Base-by-base conservation (phyloP, 371 early-diverging fungal species). In the Batkoa obscura region DNA sequence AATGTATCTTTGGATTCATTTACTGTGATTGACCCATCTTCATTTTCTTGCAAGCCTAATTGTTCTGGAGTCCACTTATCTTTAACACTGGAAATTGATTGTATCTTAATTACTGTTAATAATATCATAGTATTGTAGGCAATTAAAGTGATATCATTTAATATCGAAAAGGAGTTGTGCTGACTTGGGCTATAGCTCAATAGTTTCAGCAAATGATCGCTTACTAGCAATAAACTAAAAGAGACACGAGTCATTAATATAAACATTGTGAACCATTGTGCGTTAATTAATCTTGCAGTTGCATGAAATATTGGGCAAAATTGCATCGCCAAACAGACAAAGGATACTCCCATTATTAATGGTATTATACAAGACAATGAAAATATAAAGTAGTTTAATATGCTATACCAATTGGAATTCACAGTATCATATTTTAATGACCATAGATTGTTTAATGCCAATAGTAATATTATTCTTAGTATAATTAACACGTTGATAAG, bases 211-310 rank as follows among this genome's bases (percentile, higher is more conserved):
- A 53, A 31, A 10, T 31, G 15, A n/a, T 17, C 32, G 3, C 42
- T 41, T 23, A 53, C 3, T 38, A 53, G 23, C 3, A 9, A 12
- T n/a, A 53, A 2, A 6, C 38, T 41, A 32, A 53, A 53, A 31
- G 42, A 34, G 17, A 53, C 42, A 9, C 53, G 53, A 31, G 53
- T 53, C 9, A 53, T 12, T 39, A 53, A 58, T 32, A 67, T 67
- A 42, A 64, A 60, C 38, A 67, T 58, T 43, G 64, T 64, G 39
- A 64, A 59, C 35, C 67, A 54, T 58, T 61, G 64, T 48, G 63
- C 67, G 41, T 57, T 64, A 23, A 64, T 56, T 13, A 64, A 62
- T 31, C 42, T 53, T 17, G 53, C 53, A 30, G 37, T 53, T 5
- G 17, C 13, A 17, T 37, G 37, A 42, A 53, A 53, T 39, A 53